Base-by-base conservation (phyloP, 495 filamentous ascomycete species). In the Cercophora samala region DNA sequence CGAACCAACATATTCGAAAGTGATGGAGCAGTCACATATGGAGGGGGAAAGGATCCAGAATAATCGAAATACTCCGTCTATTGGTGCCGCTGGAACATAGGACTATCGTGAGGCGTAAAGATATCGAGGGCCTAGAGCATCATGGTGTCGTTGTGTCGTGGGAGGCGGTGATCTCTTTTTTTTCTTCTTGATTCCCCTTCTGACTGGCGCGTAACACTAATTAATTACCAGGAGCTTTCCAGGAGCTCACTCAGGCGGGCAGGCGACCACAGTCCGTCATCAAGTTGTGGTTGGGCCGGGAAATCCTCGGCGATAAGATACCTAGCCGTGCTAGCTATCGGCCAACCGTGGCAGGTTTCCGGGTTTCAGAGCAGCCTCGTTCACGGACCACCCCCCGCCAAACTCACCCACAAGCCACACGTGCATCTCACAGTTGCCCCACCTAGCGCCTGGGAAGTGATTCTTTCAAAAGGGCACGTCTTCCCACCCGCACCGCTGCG, bases 1-100 rank as follows among this genome's bases (percentile, higher is more conserved):
- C 74, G 73, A 74, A 64, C 66, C 69, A 75, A 73, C 74, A 76
- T 76, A 66, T 76, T 76, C 74, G 74, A 60, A 46, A 69, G 64
- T 64, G 60, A 46, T 58, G 26, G 62, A 53, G 52, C 61, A 17
- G 68, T 72, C 68, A 72, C 74, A 76, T 46, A 46, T 74, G 61
- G 70, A 69, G 58, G 51, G 37, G 63, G 23, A 56, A 54, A 19
- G 9, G 23, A 25, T 29, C 37, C 53, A 56, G 53, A 23, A 56
- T 56, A 56, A 23, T 56, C 53, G 53, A 19, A 56, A 21, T 56
- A 23, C 53, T 56, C 53, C 53, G 53, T 56, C 53, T 56, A 56
- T 23, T 23, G 22, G 53, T 56, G n/a, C n/a, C 1, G 53, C 22
- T 18, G 53, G n/a, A 56, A 23, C 53, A 56, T 56, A 56, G n/a